Base-by-base conservation (phyloP, 345 rosid genomes). In the Mallotus nudiflorus region DNA sequence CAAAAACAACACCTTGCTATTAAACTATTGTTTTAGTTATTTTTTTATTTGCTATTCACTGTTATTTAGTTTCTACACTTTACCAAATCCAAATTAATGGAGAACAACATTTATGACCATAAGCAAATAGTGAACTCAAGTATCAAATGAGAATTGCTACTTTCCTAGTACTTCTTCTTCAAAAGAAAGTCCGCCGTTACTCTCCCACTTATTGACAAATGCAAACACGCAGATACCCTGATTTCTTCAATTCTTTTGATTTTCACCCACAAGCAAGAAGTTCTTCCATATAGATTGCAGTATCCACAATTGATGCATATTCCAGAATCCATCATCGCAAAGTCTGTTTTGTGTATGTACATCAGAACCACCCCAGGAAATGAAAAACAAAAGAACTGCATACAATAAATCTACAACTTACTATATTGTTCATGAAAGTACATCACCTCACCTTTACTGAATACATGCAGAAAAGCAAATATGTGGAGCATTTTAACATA, bases 281-380 rank as follows among this genome's bases (percentile, higher is more conserved):
- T 24, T 68, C 13, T n/a, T 28, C 45, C 51, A n/a, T 10, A 18
- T 16, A 24, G 37, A 18, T 67, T 67, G 71, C 49, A 9, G 50
- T 15, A 54, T 56, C 39, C 39, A 15, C 14, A 12, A 37, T 57
- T 19, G 29, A 53, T 39, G 42, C 71, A 40, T 27, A 14, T 4
- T 25, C 35, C 40, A 1, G 16, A 68, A 56, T 33, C 62, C 27
- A 27, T n/a, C 29, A 57, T 44, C 49, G 29, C 45, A 19, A 49
- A 54, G 9, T 42, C 61, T 19, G 62, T 42, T 44, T 68, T 45
- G 44, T 57, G 63, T 29, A 56, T 57, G 63, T 29, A 68, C 56
- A 68, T 20, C 65, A 12, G n/a, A n/a, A n/a, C 31, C 3, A 19
- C 42, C 72, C 72, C 57, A 39, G 29, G 57, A 46, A 55, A 27